Evolutionary conservation across 1,284 basidiomycete genomes (phyloP), one percentile per base, ranked within the genome.

Genomic region (Cryptococcus sp.): DNA sequence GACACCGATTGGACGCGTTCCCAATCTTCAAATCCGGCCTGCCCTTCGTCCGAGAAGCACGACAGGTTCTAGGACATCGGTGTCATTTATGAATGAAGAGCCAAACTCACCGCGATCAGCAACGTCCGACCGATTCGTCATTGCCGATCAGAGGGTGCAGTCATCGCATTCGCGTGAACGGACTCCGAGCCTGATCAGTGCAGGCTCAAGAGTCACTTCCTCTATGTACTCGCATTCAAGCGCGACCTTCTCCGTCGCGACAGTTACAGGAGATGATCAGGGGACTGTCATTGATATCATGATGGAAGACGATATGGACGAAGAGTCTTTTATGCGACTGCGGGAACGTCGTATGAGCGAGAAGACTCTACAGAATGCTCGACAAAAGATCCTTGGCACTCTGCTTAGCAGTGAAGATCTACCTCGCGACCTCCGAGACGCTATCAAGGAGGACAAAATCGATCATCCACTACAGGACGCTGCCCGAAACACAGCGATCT

Each of bases 171-270:
- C 65, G 10, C 58, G 70, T 17, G 75, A 75, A 46, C 59, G 72
- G 16, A 76, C 74, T 1, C 75, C 75, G 1, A 74, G 71, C 54
- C 52, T 77, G n/a, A 65, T 74, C 43, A 70, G 67, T 29, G 64
- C 63, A 1, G 64, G 62, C 8, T 74, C 74, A 1, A 55, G 69
- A 16, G 64, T 69, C 2, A 70, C 69, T 8, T 57, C 54, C 6
- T 72, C 74, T 10, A 66, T 62, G 0, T 73, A 72, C 55, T 70
- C 68, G 22, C 67, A 69, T 1, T 71, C 70, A 5, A 74, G 70
- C 58, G 68, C 67, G 2, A 63, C 62, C 0, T 62, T 63, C 23
- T 67, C 71, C 0, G 57, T 68, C 7, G 57, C 65, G 3, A 68
- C 71, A 0, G 57, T 71, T 10, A 23, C 65, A 2, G 68, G 64